These are phyloP conservation scores for Cryptococcus sp. DNA, from an alignment of 1,284 basidiomycete genomes.

Conservation along the genomic window DNA sequence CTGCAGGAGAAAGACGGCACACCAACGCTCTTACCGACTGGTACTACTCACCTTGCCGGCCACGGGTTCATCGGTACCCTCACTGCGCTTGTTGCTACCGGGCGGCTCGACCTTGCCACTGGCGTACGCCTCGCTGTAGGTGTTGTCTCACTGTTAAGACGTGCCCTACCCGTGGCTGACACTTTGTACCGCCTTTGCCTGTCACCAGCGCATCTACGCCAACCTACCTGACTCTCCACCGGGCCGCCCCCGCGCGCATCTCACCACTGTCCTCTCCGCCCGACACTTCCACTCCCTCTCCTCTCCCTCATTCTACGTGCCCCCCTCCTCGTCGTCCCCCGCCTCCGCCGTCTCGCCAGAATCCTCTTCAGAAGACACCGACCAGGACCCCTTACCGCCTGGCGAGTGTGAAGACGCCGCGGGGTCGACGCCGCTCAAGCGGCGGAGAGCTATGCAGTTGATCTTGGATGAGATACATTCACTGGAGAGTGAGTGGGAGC, in stretches of 20 bases:
- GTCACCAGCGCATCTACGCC: conserved; percentile 37
- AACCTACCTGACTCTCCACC: conserved; percentile 34
- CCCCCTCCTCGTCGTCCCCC: conserved; percentile 7
- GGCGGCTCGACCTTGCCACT: conserved; percentile 42
- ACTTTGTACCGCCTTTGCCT: not conserved
- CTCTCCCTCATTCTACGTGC: conserved; percentile 32
- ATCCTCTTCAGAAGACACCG: not conserved
- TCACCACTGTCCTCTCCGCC: conserved; percentile 45
- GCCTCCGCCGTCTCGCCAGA: not conserved
- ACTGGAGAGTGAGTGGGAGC: conserved; percentile 29
- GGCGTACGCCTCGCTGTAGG: conserved; percentile 44
- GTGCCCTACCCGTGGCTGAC: not conserved
- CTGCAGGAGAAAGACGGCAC: conserved; percentile 33
- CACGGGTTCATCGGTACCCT: conserved; percentile 50
- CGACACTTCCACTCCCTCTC: conserved; percentile 46
- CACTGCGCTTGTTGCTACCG: conserved; percentile 45
- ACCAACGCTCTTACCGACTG: conserved; percentile 33
- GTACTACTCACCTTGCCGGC: conserved; percentile 44
- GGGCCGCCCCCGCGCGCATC: conserved; percentile 18
- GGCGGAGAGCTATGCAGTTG: conserved; percentile 44
- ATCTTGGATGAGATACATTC: conserved; percentile 46
- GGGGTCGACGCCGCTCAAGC: conserved; percentile 20
- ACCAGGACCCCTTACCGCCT: conserved; percentile 18
- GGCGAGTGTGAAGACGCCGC: conserved; percentile 25
- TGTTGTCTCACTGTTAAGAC: not conserved